Evolutionary conservation across 31 red algal genomes (phyloP), one percentile per base, ranked within the genome.

Genomic region (Odonthalia washingtoniensis): DNA sequence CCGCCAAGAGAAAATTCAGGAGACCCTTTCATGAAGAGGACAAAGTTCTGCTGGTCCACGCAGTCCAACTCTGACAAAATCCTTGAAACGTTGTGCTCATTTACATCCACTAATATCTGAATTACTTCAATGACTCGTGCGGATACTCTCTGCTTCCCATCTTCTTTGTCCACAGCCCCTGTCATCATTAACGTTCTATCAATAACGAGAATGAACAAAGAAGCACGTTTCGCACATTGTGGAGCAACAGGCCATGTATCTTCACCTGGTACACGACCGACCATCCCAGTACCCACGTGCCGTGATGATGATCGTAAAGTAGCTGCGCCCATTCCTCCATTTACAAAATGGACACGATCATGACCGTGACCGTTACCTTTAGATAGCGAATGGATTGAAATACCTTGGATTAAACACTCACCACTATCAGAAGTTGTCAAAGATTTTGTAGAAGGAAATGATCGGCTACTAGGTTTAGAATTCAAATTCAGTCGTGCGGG

Each of bases 1-100:
- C 97, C 97, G 57, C 97, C 97, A 12, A 99, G 62, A 16, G 97
- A 94, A 2, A 99, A 80, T 24, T 88, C 92, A 1, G 97, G 97
- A 2, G 97, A 96, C 4, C 97, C 97, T 3, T 94, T 99, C 16
- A 90, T 78, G 63, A 99, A 99, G 2, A 85, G 81, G 18, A 99
- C 81, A 77, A 99, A 99, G 5, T 83, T 89, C 39, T 93, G 91
- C 67, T 96, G 94, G 45, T 96, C 93, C 24, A 89, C 88, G 35
- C 82, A 67, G 46, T 87, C 82, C 65, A 96, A 63, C 18, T 89
- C 93, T 0, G 91, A 92, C 30, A 99, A 53, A 3, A 94, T 73
- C 41, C 78, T 80, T 18, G 96, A 46, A 46, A 99, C 90, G 74
- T 91, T 85, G 41, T 53, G 78, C 24, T 76, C 65, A 70, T 78